Conservation (phyloP, 106 monocot species). For the Dendrobium huoshanense region DNA sequence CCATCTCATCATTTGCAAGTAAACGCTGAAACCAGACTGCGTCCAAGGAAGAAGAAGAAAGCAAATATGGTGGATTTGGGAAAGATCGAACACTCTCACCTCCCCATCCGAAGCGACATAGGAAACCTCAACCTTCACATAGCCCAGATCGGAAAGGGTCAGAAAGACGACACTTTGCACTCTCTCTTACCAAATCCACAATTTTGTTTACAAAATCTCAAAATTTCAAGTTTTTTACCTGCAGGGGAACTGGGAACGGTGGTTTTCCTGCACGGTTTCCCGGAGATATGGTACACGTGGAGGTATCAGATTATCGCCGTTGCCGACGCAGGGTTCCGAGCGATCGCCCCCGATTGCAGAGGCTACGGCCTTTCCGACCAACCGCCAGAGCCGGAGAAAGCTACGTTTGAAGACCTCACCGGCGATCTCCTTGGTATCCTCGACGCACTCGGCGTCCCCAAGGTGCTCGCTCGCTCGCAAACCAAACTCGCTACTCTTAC, state of each 20-base stretch:
- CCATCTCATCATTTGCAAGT: too few species aligned
- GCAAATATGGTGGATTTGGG: conserved; percentile 4
- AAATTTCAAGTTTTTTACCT: neutral
- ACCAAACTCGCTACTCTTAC: neutral
- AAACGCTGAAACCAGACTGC: too few species aligned
- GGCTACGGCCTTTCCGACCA: conserved; percentile 69
- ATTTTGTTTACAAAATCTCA: neutral
- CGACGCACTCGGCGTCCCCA: conserved; percentile 37
- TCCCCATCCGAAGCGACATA: conserved; percentile 31
- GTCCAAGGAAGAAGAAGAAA: neutral
- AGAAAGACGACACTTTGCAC: too few species aligned
- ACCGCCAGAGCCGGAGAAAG: conserved; percentile 33
- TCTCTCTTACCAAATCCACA: neutral
- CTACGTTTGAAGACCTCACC: conserved; percentile 37
- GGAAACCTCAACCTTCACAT: conserved; percentile 49
- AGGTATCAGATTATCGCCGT: conserved; percentile 78
- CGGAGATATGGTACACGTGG: conserved; percentile 95
- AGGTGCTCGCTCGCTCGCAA: conserved; percentile 25
- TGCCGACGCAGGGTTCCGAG: conserved; percentile 54
- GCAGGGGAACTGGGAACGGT: conserved; percentile 49
- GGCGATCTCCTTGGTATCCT: conserved; percentile 54
- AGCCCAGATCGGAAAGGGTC: conserved; percentile 50
- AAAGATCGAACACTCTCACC: conserved; percentile 43
- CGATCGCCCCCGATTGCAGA: conserved; percentile 59
- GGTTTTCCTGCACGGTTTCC: conserved; percentile 68